Base-by-base conservation (phyloP, 2,329 filamentous ascomycete genomes). In the Karstenula rhodostoma region DNA sequence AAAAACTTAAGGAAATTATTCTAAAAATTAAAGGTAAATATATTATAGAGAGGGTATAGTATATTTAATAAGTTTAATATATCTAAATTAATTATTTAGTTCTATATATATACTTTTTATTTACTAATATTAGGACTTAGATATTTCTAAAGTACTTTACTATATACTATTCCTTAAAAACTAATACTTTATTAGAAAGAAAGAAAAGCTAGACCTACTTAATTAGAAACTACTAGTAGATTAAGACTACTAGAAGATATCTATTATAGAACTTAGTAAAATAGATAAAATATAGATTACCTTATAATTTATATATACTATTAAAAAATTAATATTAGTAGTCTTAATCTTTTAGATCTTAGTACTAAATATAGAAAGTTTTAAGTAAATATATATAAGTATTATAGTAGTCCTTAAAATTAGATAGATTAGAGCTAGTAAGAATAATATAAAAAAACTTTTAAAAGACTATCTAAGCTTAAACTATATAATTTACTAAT, bases 281-380 rank as follows among this genome's bases (percentile, higher is more conserved):
- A 63, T 64, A 0, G 73, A 73, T 50, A 77, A 77, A 64, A 76
- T 73, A 46, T 67, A 74, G 52, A 51, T 76, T 6, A 73, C 66
- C 25, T 61, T 77, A 33, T 61, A 69, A 35, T 75, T 76, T 56
- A 68, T 67, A 22, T 75, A 75, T 51, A 54, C 1, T 8, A 60
- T 73, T 0, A 65, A 65, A 46, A 54, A 73, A 50, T 59, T 27
- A 2, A 35, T 44, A 52, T 59, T 54, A 17, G 66, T 58, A 1
- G 57, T 58, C 40, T 70, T 65, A 2, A 61, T 71, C 51, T 71
- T 70, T 56, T 71, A 61, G 68, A 32, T 71, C 46, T 51, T 65
- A 44, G 69, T 63, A 48, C 46, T 64, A 12, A 70, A 63, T 37
- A 67, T 68, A 52, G 66, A 67, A 57, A 65, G 61, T 58, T 69